A percentile compares a stretch with the other conserved stretches of the same genome.
Evolutionary conservation across 352 stramenopile genomes (phyloP).

Genomic region (Phytophthora multivora): DNA sequence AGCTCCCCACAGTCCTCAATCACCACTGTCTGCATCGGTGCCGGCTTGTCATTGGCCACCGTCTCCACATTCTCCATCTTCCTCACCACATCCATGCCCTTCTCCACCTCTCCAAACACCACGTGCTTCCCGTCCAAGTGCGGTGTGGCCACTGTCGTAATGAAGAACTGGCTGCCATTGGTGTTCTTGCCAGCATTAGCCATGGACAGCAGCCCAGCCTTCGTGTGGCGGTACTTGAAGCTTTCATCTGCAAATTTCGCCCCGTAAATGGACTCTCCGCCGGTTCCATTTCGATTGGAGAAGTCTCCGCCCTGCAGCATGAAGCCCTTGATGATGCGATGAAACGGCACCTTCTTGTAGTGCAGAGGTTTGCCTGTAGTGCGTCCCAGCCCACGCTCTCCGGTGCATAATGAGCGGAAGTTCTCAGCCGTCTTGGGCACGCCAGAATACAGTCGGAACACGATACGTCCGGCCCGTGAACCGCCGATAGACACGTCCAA

Average conservation of each 20-base stretch:
- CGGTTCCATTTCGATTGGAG: constrained; percentile 79
- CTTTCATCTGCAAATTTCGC: constrained; percentile 92
- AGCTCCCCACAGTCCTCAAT: constrained; percentile 96
- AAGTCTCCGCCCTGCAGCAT: constrained; percentile 88
- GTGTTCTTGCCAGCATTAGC: constrained; percentile 89
- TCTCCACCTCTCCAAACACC: constrained; percentile 99
- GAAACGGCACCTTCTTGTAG: constrained; percentile 76
- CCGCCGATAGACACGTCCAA: constrained; percentile 91
- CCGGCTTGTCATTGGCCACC: constrained; percentile 77
- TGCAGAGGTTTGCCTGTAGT: constrained; percentile 62
- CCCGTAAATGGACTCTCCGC: constrained; percentile 88
- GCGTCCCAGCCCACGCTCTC: constrained; percentile 69
- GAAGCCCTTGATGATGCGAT: constrained; percentile 87
- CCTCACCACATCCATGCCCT: constrained; percentile 77
- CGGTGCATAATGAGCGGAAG: constrained; percentile 66
- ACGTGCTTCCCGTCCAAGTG: constrained; percentile 99
- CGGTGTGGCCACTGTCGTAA: constrained; percentile 86
- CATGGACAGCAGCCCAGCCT: constrained; percentile 95
- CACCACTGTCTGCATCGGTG: constrained; percentile 85
- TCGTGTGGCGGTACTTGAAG: constrained; percentile 93
- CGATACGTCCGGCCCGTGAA: constrained; percentile 60
- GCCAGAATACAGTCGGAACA: constrained; percentile 64
- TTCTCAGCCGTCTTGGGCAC: constrained; percentile 70
- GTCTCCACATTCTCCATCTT: constrained; percentile 93
- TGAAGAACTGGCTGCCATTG: constrained; percentile 88